Evolutionary conservation across 352 stramenopile genomes (phyloP).

Genomic region (Phytophthora agathidicida): DNA sequence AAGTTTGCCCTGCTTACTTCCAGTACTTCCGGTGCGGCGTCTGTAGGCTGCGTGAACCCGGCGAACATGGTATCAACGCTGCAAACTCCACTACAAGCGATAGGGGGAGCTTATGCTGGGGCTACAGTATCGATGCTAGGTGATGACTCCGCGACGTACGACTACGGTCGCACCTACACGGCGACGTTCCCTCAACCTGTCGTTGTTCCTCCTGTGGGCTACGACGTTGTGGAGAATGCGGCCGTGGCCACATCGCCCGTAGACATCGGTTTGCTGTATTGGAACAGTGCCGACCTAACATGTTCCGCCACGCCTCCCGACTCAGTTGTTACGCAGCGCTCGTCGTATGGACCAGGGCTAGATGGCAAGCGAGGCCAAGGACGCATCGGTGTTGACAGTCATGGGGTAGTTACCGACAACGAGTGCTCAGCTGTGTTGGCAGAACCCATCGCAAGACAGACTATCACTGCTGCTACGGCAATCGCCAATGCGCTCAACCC

Average conservation of each 20-base stretch:
- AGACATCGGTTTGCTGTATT: conserved; percentile 43
- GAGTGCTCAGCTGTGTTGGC: conserved; percentile 55
- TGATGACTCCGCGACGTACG: conserved; percentile 63
- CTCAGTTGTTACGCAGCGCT: conserved; percentile 32
- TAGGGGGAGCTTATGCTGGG: conserved; percentile 37
- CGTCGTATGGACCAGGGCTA: conserved; percentile 57
- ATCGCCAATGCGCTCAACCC: conserved; percentile 34
- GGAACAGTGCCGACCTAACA: conserved; percentile 24
- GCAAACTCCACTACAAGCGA: conserved; percentile 24
- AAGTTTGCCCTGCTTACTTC: conserved; percentile 16
- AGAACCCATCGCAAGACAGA: conserved; percentile 53
- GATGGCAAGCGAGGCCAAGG: conserved; percentile 57
- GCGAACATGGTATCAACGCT: conserved; percentile 18
- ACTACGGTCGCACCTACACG: conserved; percentile 75
- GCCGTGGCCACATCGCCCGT: conserved; percentile 46
- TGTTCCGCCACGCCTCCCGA: conserved; percentile 36
- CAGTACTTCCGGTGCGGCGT: background rate
- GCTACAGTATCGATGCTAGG: conserved; percentile 44
- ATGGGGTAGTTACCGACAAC: conserved; percentile 34
- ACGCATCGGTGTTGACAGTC: conserved; percentile 44
- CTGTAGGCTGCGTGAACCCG: conserved; percentile 14
- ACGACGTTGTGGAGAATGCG: conserved; percentile 25
- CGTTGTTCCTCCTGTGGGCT: conserved; percentile 12
- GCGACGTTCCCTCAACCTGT: conserved; percentile 60
- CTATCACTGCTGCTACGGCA: conserved; percentile 39